phyloP scores from a whole-genome alignment of 768 basidiomycete species.

The Podaxis sp. region DNA sequence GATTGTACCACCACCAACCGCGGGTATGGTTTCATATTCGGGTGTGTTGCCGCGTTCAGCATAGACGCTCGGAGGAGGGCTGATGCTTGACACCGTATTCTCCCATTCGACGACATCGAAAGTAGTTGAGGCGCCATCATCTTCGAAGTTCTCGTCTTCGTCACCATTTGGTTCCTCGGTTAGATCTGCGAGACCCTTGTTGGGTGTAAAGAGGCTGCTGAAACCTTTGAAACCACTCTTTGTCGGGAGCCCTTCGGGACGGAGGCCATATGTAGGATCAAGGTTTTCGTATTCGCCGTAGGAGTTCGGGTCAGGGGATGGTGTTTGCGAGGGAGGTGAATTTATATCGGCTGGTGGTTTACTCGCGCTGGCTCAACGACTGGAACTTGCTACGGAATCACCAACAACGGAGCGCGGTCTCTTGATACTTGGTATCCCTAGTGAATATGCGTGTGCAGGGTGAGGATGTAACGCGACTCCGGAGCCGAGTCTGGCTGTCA shows the following conservation, averaged over 20 bases:
- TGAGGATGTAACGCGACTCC: conserved; percentile 22
- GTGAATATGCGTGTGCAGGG: conserved; percentile 26
- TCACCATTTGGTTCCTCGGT: conserved; percentile 57
- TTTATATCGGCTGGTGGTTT: conserved; percentile 18
- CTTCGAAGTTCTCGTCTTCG: conserved; percentile 41
- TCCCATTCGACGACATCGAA: conserved; percentile 77
- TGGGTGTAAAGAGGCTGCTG: conserved; percentile 66
- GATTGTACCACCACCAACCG: conserved; percentile 87
- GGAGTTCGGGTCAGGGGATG: conserved; percentile 23
- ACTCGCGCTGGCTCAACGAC: conserved; percentile 20
- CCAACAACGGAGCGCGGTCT: conserved; percentile 45
- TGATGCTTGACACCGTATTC: conserved; percentile 47
- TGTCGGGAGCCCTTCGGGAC: conserved; percentile 85
- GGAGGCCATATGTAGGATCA: conserved; percentile 94
- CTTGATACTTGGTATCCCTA: conserved; percentile 20
- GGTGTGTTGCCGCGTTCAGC: conserved; percentile 42
- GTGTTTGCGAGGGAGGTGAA: conserved; percentile 20
- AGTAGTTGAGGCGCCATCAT: conserved; percentile 42
- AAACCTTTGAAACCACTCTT: conserved; percentile 84
- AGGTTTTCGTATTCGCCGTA: conserved; percentile 70
- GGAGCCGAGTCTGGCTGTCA: conserved; percentile 21
- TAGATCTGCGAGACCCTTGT: conserved; percentile 77
- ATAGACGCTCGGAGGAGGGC: conserved; percentile 41
- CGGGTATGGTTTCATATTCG: conserved; percentile 88
- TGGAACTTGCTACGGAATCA: conserved; percentile 36